Percentiles rank a stretch among this genome's conserved stretches.
These are phyloP conservation scores for Cyclostephanos tholiformis DNA, from an alignment of 108 stramenopile genomes.

Conservation along the genomic window DNA sequence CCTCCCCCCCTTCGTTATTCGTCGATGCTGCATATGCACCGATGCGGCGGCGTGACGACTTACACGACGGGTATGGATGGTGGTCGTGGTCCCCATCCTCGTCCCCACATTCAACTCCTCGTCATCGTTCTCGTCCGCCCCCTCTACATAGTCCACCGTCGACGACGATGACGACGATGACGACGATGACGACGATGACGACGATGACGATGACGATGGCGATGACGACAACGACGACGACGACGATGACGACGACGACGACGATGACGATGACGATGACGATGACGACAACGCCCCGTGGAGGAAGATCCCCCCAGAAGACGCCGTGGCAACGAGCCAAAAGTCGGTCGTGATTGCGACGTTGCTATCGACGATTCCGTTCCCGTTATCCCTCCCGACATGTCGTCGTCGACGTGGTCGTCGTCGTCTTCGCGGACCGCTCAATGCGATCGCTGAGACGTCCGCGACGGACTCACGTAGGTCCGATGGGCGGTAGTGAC, in stretches of 20 bases:
- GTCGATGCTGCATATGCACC: constrained; percentile 35
- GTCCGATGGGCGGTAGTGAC: background rate
- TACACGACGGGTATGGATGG: constrained; percentile 11
- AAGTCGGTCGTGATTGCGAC: background rate
- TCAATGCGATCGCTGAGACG: constrained; percentile 19
- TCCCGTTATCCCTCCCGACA: background rate
- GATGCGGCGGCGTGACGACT: constrained; percentile 40
- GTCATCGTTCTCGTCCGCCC: background rate
- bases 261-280: background rate
- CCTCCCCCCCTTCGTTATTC: constrained; percentile 16
- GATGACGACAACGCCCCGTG: background rate
- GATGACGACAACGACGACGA: too few relatives aligned
- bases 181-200: too few relatives aligned
- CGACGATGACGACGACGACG: too few relatives aligned
- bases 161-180: too few relatives aligned
- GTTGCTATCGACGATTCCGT: background rate
- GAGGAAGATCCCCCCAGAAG: constrained; percentile 28
- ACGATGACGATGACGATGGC: too few relatives aligned
- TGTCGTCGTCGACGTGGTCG: background rate
- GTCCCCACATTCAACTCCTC: background rate
- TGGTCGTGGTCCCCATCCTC: background rate
- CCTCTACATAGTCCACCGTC: too few relatives aligned
- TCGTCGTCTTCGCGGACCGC: background rate
- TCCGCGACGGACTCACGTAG: constrained; percentile 31
- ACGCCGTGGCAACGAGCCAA: constrained; percentile 36